Evolutionary conservation across 2,329 filamentous ascomycete species (phyloP).

Genomic region (Trichophyton rubrum): DNA sequence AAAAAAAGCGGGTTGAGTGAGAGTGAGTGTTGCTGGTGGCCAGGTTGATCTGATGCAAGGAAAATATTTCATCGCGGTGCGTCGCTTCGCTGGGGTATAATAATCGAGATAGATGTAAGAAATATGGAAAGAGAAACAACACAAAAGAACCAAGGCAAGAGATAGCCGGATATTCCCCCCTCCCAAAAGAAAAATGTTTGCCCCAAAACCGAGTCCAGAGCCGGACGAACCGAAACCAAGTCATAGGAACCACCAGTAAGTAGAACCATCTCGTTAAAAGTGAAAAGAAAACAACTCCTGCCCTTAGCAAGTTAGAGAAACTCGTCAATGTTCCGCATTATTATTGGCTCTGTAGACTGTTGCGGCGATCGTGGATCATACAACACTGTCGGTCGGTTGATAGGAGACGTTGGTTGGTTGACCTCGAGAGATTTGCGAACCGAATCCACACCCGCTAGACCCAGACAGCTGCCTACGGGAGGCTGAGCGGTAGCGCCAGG

Average conservation of each 20-base stretch:
- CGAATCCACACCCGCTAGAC: neutral
- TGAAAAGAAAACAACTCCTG: neutral
- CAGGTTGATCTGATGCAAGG: neutral
- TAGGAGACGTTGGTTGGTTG: slow-evolving; percentile 2
- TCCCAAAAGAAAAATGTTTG: too few species aligned
- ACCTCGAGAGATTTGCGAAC: neutral
- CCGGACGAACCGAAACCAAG: neutral
- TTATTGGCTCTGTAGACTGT: slow-evolving; percentile 26
- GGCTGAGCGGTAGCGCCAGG: slow-evolving; percentile 9
- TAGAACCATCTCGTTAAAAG: neutral
- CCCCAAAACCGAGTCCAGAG: neutral
- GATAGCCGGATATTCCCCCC: neutral
- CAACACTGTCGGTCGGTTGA: slow-evolving; percentile 7
- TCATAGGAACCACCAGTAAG: neutral
- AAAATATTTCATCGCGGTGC: neutral
- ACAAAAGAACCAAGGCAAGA: neutral
- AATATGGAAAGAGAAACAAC: neutral
- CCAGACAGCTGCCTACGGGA: slow-evolving; percentile 14
- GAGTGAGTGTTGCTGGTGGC: neutral
- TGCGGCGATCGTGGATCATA: slow-evolving; percentile 32
- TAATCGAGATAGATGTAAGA: neutral
- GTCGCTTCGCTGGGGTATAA: slow-evolving; percentile 2
- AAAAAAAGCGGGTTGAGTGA: neutral
- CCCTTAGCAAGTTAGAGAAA: slow-evolving; percentile 24
- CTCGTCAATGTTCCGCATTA: slow-evolving; percentile 36